A percentile compares a stretch with the other conserved stretches of the same genome.
Evolutionary conservation across 2,329 filamentous ascomycete genomes (phyloP).

Genomic region (Fusarium sp.): DNA sequence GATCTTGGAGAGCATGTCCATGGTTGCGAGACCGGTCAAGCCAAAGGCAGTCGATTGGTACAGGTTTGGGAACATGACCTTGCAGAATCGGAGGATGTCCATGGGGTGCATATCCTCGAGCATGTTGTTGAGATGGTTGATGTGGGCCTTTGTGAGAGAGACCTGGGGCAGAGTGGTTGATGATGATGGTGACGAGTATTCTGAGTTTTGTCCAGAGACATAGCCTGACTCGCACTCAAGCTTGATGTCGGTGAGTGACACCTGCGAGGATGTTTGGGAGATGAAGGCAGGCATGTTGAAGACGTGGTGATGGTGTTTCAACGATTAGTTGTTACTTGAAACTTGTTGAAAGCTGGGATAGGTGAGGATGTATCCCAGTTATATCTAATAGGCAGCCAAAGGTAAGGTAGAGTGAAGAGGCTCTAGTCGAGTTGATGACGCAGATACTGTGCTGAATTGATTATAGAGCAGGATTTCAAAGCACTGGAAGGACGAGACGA

Average conservation of each 20-base stretch:
- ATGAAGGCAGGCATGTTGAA: conserved; percentile 51
- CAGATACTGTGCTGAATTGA: conserved; percentile 39
- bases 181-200: conserved; percentile 51
- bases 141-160: conserved; percentile 86
- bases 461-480: conserved; percentile 30
- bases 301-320: conserved; percentile 15
- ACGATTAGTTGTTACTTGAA: conserved; percentile 27
- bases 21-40: conserved; percentile 80
- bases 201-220: conserved; percentile 63
- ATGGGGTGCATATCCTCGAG: conserved; percentile 87
- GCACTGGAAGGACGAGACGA: conserved; percentile 37
- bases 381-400: conserved; percentile 23
- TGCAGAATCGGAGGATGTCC: conserved; percentile 93
- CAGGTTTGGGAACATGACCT: conserved; percentile 87
- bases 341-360: conserved; percentile 37
- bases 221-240: conserved; percentile 82
- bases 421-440: conserved; percentile 38
- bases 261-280: conserved; percentile 53
- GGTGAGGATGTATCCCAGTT: conserved; percentile 32
- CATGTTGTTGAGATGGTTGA: conserved; percentile 90
- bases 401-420: conserved; percentile 12
- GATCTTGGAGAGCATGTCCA: conserved; percentile 87
- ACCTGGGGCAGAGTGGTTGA: conserved; percentile 72
- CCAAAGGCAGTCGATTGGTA: conserved; percentile 89
- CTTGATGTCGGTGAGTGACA: conserved; percentile 54